Base-by-base conservation (phyloP, 805 yeast species). In the Candida nemodendra region DNA sequence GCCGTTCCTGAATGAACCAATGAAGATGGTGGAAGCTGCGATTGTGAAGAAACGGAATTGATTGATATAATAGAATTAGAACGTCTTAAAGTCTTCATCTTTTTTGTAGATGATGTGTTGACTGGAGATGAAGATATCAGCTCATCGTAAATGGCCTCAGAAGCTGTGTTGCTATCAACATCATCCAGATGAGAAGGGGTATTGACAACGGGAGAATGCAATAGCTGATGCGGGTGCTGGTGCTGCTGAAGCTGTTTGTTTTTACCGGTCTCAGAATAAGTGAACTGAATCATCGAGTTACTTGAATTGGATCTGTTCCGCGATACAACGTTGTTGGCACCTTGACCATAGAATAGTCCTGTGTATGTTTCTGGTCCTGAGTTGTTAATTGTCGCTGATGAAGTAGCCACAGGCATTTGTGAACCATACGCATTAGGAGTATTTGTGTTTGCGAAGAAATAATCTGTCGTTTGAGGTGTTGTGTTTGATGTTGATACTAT, bases 21-120 rank as follows among this genome's bases (percentile, higher is more conserved):
- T n/a, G 39, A 24, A 16, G 42, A 30, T 5, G 57, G 54, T 1
- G 54, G 53, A 14, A 19, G 36, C 17, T 46, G 53, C 8, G 51
- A 44, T 24, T 47, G 40, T 5, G 56, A 49, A 1, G 50, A 38
- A 6, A 44, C 36, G 7, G 62, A 57, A 21, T 38, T 49, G 25
- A 56, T 24, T 2, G 62, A 59, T 9, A 51, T 51, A 8, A 55
- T 51, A 4, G 64, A 59, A 34, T 45, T 54, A 3, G 64, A 51
- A 33, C 64, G 42, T 38, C 47, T 52, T 18, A 56, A 22, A 6
- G 59, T 35, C 36, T 57, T 57, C 42, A 54, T 41, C 27, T 52
- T 53, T 41, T 56, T 57, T 3, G 59, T 54, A 16, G 44, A 32
- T 1, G 59, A 50, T 2, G 61, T 56, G 38, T 45, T 53, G 5